Conservation (phyloP, 1,139 yeast species). For the Hyphopichia wangnamkhiaoensis region DNA sequence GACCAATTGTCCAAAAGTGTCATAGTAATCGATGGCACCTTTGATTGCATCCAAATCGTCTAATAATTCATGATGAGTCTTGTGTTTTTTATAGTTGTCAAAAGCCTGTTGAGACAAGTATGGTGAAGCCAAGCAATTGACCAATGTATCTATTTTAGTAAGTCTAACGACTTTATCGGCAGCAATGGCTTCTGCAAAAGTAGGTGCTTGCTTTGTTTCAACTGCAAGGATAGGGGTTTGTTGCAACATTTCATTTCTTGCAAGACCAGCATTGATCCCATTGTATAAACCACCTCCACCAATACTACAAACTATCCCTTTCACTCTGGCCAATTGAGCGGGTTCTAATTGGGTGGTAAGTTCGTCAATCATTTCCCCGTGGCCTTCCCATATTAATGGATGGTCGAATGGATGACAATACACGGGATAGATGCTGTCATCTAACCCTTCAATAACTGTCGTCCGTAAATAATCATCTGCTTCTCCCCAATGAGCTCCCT, state of each 20-base stretch:
- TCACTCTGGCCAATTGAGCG: constrained; percentile 33
- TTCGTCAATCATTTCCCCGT: constrained; percentile 61
- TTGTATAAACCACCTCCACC: constrained; percentile 78
- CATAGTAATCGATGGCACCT: constrained; percentile 52
- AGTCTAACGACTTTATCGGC: constrained; percentile 47
- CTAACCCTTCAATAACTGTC: constrained; percentile 32
- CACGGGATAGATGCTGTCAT: constrained; percentile 35
- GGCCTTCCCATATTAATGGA: constrained; percentile 69
- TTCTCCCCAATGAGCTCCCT: constrained; percentile 65
- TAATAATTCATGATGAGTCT: constrained; percentile 48
- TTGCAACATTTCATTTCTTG: constrained; percentile 31
- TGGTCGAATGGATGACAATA: constrained; percentile 75
- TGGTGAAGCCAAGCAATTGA: constrained; percentile 63
- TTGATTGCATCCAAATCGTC: constrained; percentile 56
- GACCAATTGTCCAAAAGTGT: constrained; percentile 50
- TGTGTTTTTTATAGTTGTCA: constrained; percentile 36
- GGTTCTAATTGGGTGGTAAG: constrained; percentile 41
- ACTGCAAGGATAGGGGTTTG: constrained; percentile 52
- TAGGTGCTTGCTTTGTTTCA: constrained; percentile 64
- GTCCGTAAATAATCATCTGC: constrained; percentile 56
- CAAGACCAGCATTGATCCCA: constrained; percentile 61
- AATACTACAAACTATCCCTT: constrained; percentile 64
- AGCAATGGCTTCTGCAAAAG: constrained; percentile 49
- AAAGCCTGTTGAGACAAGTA: constrained; percentile 51
- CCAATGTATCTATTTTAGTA: constrained; percentile 52